These are phyloP conservation scores for Paulownia fortunei DNA, from an alignment of 257 asterid species.

Conservation along the genomic window DNA sequence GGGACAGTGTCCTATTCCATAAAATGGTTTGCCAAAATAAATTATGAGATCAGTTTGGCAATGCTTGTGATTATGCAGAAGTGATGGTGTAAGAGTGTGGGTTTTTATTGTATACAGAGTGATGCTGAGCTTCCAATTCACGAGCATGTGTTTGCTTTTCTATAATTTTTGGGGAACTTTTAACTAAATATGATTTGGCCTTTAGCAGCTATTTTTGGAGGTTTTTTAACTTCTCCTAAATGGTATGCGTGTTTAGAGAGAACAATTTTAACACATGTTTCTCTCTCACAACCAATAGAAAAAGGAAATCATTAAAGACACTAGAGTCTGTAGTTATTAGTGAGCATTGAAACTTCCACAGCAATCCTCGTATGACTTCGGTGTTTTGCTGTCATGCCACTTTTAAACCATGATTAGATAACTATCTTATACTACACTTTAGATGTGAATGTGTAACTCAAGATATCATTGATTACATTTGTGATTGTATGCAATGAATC, in stretches of 20 bases:
- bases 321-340: neutral
- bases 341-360: neutral
- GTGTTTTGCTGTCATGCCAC: too few species aligned
- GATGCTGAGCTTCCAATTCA: too few species aligned
- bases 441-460: neutral
- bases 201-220: too few species aligned
- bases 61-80: neutral
- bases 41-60: neutral
- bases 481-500: neutral
- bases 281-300: neutral
- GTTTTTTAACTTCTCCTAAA: neutral
- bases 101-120: too few species aligned
- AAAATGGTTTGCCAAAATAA: neutral
- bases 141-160: too few species aligned
- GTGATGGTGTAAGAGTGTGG: neutral
- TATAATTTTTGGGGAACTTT: too few species aligned
- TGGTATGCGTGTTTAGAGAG: neutral
- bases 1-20: neutral
- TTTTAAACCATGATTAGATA: too few species aligned
- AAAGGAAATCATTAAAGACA: neutral
- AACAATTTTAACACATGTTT: too few species aligned
- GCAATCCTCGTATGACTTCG: too few species aligned
- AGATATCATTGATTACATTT: neutral
- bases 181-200: too few species aligned
- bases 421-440: neutral